A percentile compares a stretch with the other conserved stretches of the same genome.
phyloP scores from a whole-genome alignment of 768 basidiomycete species.

The Mycena maculata region DNA sequence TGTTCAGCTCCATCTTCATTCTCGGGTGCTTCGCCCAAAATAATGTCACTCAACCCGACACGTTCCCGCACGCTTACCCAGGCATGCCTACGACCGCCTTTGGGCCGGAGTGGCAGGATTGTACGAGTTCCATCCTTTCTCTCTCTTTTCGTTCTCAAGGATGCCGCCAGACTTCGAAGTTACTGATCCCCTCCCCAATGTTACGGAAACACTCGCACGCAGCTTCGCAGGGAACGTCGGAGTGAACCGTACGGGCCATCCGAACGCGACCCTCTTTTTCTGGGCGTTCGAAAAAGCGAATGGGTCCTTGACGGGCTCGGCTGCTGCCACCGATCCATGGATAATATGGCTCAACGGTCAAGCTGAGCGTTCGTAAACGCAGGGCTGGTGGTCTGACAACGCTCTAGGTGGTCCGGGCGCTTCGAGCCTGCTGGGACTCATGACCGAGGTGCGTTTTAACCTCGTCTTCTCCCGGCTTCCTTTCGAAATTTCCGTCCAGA shows the following conservation, averaged over 20 bases:
- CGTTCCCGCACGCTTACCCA: conserved; percentile 63
- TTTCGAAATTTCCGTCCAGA: conserved; percentile 50
- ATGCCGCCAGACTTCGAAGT: conserved; percentile 65
- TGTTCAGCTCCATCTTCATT: conserved; percentile 4
- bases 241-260: conserved; percentile 67
- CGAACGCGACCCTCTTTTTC: conserved; percentile 76
- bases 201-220: conserved; percentile 60
- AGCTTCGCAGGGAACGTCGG: conserved; percentile 74
- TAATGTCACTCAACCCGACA: conserved; percentile 46
- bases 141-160: not conserved
- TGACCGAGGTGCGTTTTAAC: conserved; percentile 65
- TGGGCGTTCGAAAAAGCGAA: conserved; percentile 68
- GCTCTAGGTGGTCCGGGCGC: conserved; percentile 65
- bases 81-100: conserved; percentile 60
- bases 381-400: not conserved
- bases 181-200: conserved; percentile 65
- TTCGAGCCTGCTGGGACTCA: conserved; percentile 72
- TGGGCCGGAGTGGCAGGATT: conserved; percentile 69
- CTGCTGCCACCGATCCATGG: conserved; percentile 63
- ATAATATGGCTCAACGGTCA: conserved; percentile 81
- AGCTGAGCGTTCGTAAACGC: conserved; percentile 30
- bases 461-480: not conserved
- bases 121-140: conserved; percentile 48
- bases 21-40: not conserved
- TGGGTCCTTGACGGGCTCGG: conserved; percentile 64